phyloP scores from a whole-genome alignment of 164 flowering plant genomes.

The Taxillus chinensis region DNA sequence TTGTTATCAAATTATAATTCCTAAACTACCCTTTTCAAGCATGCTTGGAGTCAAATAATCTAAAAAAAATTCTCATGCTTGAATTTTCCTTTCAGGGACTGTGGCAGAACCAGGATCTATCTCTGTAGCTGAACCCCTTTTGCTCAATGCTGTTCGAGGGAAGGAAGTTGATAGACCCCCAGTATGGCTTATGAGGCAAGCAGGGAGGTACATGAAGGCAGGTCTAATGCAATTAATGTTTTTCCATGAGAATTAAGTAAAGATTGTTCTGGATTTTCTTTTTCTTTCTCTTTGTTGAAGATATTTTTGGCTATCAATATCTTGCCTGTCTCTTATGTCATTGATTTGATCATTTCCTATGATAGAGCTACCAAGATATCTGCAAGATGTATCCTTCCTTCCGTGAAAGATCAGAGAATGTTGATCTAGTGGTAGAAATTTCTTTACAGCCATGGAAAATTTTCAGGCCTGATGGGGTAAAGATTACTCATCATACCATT shows the following conservation, averaged over 20 bases:
- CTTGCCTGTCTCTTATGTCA: no score
- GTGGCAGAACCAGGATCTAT: conserved; percentile 50
- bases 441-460: conserved; percentile 97
- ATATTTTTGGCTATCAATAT: no score
- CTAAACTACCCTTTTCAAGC: no score
- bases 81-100: conserved; percentile 30
- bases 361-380: conserved; percentile 75
- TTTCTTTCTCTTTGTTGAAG: not conserved
- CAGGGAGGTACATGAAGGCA: conserved; percentile 99
- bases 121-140: conserved; percentile 55
- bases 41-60: no score
- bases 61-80: not conserved
- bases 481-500: conserved; percentile 12
- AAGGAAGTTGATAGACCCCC: conserved; percentile 88
- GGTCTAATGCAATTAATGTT: conserved; percentile 28
- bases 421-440: conserved; percentile 94
- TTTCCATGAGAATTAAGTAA: not conserved
- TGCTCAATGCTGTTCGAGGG: conserved; percentile 82
- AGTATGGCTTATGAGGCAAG: conserved; percentile 99
- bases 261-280: not conserved
- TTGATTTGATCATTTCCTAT: conserved; percentile 8
- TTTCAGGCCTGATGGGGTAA: conserved; percentile 93
- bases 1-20: no score
- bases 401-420: conserved; percentile 94
- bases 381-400: conserved; percentile 95